phyloP scores from a whole-genome alignment of 495 filamentous ascomycete species.

The Tuber indicum region DNA sequence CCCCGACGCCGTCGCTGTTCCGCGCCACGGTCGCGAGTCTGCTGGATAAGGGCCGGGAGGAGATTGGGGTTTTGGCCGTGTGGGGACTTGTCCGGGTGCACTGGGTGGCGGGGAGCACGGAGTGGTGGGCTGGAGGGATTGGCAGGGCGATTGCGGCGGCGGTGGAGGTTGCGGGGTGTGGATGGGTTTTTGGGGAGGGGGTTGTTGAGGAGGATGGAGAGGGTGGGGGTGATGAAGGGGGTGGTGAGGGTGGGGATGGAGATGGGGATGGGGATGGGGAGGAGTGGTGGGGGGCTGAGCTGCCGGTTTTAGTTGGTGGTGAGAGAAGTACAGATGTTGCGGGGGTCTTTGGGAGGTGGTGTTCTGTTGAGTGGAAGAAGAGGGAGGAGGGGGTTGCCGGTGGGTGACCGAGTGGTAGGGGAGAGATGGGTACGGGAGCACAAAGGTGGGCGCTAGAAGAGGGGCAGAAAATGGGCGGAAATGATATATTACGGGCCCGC shows the following conservation, averaged over 20 bases:
- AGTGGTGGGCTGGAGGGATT: background rate
- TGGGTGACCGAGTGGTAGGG: background rate
- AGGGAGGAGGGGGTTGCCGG: background rate
- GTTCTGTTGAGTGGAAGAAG: background rate
- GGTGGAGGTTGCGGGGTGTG: background rate
- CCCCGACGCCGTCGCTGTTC: background rate
- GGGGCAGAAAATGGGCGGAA: background rate
- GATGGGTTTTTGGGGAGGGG: background rate
- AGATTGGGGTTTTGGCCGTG: background rate
- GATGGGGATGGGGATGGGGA: background rate
- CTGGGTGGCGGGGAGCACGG: background rate
- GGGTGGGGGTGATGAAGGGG: background rate
- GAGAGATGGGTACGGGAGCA: background rate
- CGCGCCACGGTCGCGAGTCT: background rate
- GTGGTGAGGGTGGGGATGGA: background rate
- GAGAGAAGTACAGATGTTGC: background rate
- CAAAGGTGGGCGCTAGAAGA: background rate
- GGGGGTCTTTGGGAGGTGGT: background rate
- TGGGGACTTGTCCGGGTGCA: conserved; percentile 1
- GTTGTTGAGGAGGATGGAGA: background rate
- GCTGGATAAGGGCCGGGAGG: background rate
- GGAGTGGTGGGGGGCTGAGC: conserved; percentile 4
- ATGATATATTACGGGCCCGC: background rate
- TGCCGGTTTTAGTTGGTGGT: background rate
- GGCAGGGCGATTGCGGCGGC: background rate